Base-by-base conservation (phyloP, 352 stramenopile genomes). In the Globisporangium canariense region DNA sequence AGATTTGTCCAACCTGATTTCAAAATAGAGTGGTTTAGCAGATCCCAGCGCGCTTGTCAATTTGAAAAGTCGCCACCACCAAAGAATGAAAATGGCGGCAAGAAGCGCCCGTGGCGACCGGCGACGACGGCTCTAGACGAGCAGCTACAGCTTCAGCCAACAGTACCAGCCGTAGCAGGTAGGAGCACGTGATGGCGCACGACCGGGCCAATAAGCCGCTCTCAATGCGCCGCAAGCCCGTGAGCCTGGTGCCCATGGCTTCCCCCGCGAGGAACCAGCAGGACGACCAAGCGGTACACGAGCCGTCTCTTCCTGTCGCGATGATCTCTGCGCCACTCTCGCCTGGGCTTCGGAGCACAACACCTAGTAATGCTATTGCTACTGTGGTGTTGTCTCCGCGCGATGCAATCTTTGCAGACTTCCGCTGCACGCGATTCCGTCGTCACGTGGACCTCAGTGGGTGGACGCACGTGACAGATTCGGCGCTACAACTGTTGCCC, bases 391-490 rank as follows among this genome's bases (percentile, higher is more conserved):
- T 54, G 22, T 61, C 60, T 16, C 64, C 69, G 11, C 59, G 65
- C 1, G 62, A 66, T 18, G 65, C 68, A 0, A 58, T 69, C 2
- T 66, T 75, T 22, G 62, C n/a, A 20, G 56, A 68, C 38, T 64
- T 68, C 32, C 46, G 25, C 11, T 50, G 55, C 40, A 47, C 38
- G 47, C 34, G n/a, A 32, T 78, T 83, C 50, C 77, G 72, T 28
- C 58, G 56, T 0, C 81, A 83, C 56, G 70, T 93, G 13, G 66
- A 78, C 22, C 73, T 93, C 30, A 74, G 71, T 25, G 81, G 84
- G 5, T 91, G 80, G 84, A 43, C 69, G 2, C 43, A 22, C 43
- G 66, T 75, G n/a, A 68, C 64, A 0, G 84, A 91, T 67, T 67
- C 69, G 41, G 60, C 73, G 40, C 65, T 89, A 3, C 66, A 76